phyloP scores from a whole-genome alignment of 345 rosid genomes.

The Acer saccharum region DNA sequence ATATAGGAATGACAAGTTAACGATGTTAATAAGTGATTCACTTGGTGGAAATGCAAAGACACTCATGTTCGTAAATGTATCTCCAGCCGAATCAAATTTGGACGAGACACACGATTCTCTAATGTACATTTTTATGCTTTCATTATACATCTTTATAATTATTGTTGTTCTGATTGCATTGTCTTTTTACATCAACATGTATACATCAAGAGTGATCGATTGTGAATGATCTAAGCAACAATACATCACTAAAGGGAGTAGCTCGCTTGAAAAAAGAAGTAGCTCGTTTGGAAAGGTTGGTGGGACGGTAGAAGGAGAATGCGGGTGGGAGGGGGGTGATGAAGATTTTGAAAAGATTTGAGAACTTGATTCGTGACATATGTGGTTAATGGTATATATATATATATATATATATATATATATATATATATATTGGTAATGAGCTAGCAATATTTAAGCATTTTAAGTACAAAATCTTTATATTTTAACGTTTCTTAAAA shows the following conservation, averaged over 20 bases:
- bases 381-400: too few relatives aligned
- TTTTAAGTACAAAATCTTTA: too few relatives aligned
- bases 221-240: constrained; percentile 86
- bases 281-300: constrained; percentile 24
- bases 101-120: constrained; percentile 91
- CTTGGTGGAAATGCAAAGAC: constrained; percentile 99
- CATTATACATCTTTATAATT: neutral
- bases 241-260: constrained; percentile 80
- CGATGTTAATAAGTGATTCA: constrained; percentile 97
- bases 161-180: neutral
- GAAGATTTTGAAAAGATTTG: constrained; percentile 50
- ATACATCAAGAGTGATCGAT: constrained; percentile 89
- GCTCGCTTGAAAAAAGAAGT: constrained; percentile 64
- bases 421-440: too few relatives aligned
- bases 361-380: too few relatives aligned
- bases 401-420: too few relatives aligned
- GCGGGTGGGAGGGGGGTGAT: constrained; percentile 73
- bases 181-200: constrained; percentile 37
- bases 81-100: constrained; percentile 87
- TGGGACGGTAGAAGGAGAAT: constrained; percentile 86
- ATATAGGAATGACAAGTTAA: constrained; percentile 89
- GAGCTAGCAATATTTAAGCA: too few relatives aligned
- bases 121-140: constrained; percentile 45
- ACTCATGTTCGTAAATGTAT: constrained; percentile 89
- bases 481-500: too few relatives aligned